These are phyloP conservation scores for Camillea tinctor DNA, from an alignment of 2,329 filamentous ascomycete genomes.

Conservation along the genomic window DNA sequence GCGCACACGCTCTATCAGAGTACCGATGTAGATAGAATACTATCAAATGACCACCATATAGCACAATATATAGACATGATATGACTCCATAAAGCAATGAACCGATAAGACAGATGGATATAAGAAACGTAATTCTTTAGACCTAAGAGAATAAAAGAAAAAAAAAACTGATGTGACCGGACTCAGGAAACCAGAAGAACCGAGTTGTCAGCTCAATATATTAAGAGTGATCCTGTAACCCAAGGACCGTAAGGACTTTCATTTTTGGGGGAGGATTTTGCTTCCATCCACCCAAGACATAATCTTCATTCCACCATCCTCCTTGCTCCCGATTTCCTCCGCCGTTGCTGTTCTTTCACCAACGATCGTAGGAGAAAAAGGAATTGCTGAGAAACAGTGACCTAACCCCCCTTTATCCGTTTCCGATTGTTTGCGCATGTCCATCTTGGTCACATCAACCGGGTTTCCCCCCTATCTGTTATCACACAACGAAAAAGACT, in stretches of 20 bases:
- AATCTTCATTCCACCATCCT: background rate
- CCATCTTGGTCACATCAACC: background rate
- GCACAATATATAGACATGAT: background rate
- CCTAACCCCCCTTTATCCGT: too few relatives aligned
- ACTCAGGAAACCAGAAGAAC: background rate
- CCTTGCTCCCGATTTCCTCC: background rate
- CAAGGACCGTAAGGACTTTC: background rate
- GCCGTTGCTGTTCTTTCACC: background rate
- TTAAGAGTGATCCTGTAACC: background rate
- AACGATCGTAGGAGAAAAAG: too few relatives aligned
- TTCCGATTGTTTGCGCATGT: background rate
- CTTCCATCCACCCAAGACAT: background rate
- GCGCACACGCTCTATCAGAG: background rate
- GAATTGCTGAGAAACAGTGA: too few relatives aligned
- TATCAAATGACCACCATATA: background rate
- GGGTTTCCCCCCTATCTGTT: background rate
- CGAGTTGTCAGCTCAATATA: background rate
- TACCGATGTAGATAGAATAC: background rate
- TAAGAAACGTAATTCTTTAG: background rate
- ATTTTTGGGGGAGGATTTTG: background rate
- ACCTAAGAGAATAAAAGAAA: background rate
- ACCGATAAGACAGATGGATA: background rate
- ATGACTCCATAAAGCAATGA: background rate
- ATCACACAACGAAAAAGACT: background rate
- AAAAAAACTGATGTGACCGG: background rate